Base-by-base conservation (phyloP, 2,329 filamentous ascomycete species). In the Aspergillus terreus region DNA sequence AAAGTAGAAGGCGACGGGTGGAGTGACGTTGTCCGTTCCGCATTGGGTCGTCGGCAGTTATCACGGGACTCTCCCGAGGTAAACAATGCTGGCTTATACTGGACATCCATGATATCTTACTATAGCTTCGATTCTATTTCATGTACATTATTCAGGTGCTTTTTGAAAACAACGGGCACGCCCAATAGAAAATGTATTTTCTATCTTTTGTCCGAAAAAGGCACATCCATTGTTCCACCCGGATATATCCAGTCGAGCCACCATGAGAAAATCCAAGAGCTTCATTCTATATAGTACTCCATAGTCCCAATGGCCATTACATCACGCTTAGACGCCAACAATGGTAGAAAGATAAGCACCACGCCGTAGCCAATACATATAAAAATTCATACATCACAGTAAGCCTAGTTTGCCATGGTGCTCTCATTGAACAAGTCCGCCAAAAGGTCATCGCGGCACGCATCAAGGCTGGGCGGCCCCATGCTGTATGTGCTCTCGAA, bases 401-500 rank as follows among this genome's bases (percentile, higher is more conserved):
- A 38, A 47, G 35, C 15, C 44, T 66, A 72, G 51, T 67, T 71
- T 30, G 67, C 73, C 64, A 80, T 72, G 12, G 76, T 90, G 64
- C 78, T 81, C 75, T 94, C 88, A 63, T 91, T 87, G 76, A 92
- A 94, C 53, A 95, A 63, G 73, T 95, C 90, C 64, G 74, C 82
- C 65, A 95, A 67, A 54, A 95, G 64, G 44, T 80, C 80, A 58
- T 79, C 75, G 48, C 81, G 76, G 63, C 88, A 91, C 9, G 77
- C 77, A 47, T 84, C 81, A 61, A 79, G 67, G 68, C 95, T 90
- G 23, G 87, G 72, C 40, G 71, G 70, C 33, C 84, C 85, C 84
- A 96, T 92, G 14, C 87, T 84, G 70, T 99, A 99, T 50, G 88
- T 92, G 55, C 86, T 88, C 75, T 99, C 94, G 72, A 96, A 99